phyloP scores from a whole-genome alignment of 257 asterid species.

The Dorcoceras hygrometricum region DNA sequence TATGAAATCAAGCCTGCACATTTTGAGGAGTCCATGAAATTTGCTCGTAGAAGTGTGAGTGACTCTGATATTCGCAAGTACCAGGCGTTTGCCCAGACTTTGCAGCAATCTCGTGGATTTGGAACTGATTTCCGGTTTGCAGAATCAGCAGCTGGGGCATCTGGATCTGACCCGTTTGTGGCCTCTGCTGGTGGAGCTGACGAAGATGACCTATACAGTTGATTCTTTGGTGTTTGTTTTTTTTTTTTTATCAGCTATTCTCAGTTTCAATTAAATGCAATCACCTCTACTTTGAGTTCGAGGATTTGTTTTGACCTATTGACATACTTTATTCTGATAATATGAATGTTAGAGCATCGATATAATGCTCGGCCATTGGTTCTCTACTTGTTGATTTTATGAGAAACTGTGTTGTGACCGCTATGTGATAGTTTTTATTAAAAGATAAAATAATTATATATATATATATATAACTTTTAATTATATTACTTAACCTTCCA shows the following conservation, averaged over 20 bases:
- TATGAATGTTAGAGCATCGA: not conserved
- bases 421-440: no score
- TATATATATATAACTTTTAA: no score
- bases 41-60: conserved; percentile 60
- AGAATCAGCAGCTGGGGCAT: conserved; percentile 36
- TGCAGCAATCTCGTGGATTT: conserved; percentile 66
- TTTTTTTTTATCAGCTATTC: not conserved
- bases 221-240: conserved; percentile 2
- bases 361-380: not conserved
- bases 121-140: conserved; percentile 50
- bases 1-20: conserved; percentile 55
- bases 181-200: conserved; percentile 46
- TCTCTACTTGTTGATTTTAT: no score
- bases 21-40: conserved; percentile 71
- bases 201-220: conserved; percentile 50
- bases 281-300: no score
- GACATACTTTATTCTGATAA: not conserved
- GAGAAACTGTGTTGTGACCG: no score
- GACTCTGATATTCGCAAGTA: conserved; percentile 61
- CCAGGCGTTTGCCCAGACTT: conserved; percentile 63
- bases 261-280: conserved; percentile 8
- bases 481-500: no score
- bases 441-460: no score
- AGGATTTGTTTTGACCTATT: not conserved
- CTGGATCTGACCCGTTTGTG: conserved; percentile 46